These are phyloP conservation scores for Claviceps purpurea DNA, from an alignment of 2,329 filamentous ascomycete genomes.

Conservation along the genomic window DNA sequence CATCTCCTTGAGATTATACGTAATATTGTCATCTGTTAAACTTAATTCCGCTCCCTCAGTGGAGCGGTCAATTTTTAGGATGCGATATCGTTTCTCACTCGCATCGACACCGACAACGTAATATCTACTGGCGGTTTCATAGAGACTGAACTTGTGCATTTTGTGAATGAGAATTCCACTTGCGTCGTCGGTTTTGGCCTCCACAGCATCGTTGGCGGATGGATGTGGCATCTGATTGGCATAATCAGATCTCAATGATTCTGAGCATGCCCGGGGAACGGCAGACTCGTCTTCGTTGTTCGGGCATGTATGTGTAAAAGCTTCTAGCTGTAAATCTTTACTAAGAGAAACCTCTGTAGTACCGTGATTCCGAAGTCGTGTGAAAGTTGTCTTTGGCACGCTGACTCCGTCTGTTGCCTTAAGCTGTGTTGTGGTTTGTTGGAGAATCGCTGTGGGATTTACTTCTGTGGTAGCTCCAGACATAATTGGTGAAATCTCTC, in stretches of 20 bases:
- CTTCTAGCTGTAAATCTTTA: not conserved
- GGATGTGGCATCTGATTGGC: constrained; percentile 13
- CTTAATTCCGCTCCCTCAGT: constrained; percentile 62
- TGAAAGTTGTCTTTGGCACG: not conserved
- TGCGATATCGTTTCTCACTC: constrained; percentile 74
- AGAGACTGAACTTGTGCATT: constrained; percentile 97
- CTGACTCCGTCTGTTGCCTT: not conserved
- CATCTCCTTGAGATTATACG: constrained; percentile 88
- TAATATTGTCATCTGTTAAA: constrained; percentile 85
- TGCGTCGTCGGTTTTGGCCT: constrained; percentile 18
- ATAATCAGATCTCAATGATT: constrained; percentile 33
- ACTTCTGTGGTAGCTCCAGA: not conserved
- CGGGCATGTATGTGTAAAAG: not conserved
- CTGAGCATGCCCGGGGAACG: not conserved
- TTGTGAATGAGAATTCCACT: constrained; percentile 34
- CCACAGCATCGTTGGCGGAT: constrained; percentile 3
- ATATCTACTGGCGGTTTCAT: constrained; percentile 86
- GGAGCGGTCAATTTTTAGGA: constrained; percentile 89
- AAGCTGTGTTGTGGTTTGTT: not conserved
- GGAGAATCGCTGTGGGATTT: not conserved
- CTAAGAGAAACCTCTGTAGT: not conserved
- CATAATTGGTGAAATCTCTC: not conserved
- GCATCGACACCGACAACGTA: constrained; percentile 92
- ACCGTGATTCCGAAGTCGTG: not conserved
- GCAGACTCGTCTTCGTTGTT: not conserved